Percentiles rank a stretch among this genome's conserved stretches.
Conservation (phyloP, 2,329 filamentous ascomycete species). For the Fonsecaea pugnacius region DNA sequence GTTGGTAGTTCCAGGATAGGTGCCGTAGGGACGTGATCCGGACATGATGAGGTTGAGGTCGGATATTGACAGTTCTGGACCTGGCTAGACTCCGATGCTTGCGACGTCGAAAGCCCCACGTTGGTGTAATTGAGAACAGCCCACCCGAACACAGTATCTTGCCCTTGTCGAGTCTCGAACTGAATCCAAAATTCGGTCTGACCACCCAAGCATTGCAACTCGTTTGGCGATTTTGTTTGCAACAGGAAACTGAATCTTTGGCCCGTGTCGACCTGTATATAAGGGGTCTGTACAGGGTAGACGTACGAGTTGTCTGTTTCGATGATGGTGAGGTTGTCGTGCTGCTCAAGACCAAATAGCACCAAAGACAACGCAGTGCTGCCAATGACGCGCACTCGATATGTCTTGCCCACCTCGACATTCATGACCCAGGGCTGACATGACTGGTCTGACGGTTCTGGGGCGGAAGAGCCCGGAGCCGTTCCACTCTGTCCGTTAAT, state of each 20-base stretch:
- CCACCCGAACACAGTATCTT: slow-evolving; percentile 35
- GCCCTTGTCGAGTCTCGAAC: slow-evolving; percentile 39
- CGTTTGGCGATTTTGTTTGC: slow-evolving; percentile 52
- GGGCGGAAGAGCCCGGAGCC: slow-evolving; percentile 40
- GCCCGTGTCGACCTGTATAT: slow-evolving; percentile 62
- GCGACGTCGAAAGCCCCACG: not conserved
- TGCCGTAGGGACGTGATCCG: slow-evolving; percentile 8
- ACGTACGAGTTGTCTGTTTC: slow-evolving; percentile 59
- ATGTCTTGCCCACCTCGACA: slow-evolving; percentile 64
- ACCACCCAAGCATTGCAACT: slow-evolving; percentile 36
- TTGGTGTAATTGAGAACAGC: slow-evolving; percentile 40
- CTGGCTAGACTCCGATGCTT: not conserved
- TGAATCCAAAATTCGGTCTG: slow-evolving; percentile 57
- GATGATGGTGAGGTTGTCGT: slow-evolving; percentile 62
- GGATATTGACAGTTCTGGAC: slow-evolving; percentile 29
- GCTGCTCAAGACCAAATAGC: slow-evolving; percentile 61
- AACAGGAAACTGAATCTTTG: slow-evolving; percentile 65
- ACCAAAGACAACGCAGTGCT: slow-evolving; percentile 61
- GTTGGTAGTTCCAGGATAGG: slow-evolving; percentile 35
- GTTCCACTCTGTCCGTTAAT: slow-evolving; percentile 62
- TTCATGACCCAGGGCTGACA: slow-evolving; percentile 58
- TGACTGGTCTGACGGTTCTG: slow-evolving; percentile 39
- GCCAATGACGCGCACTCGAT: slow-evolving; percentile 66
- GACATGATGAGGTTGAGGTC: slow-evolving; percentile 2
- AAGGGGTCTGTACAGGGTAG: slow-evolving; percentile 43